A percentile compares a stretch with the other conserved stretches of the same genome.
Evolutionary conservation across 495 filamentous ascomycete species (phyloP).

Genomic region (Echria macrotheca): DNA sequence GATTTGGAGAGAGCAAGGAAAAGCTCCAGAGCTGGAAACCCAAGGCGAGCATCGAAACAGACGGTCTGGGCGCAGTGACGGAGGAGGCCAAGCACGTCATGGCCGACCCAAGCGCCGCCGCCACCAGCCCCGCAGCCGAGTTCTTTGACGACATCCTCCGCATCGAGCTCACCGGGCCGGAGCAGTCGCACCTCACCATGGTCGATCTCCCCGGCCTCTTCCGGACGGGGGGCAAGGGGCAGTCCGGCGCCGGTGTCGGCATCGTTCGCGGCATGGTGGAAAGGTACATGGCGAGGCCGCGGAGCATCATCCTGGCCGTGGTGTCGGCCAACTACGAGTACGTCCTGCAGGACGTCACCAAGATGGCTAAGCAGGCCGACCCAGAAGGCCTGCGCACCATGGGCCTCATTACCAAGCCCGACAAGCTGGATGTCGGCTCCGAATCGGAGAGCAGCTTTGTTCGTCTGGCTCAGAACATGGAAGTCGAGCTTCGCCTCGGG

Average conservation of each 20-base stretch:
- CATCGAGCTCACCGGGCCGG: constrained; percentile 57
- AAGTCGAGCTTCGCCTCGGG: constrained; percentile 52
- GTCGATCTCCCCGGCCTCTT: constrained; percentile 65
- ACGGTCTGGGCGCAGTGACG: neutral
- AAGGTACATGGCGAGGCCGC: constrained; percentile 39
- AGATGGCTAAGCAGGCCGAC: constrained; percentile 36
- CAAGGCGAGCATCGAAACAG: neutral
- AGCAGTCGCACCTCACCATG: constrained; percentile 54
- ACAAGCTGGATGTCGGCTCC: constrained; percentile 18
- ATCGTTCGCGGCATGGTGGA: neutral
- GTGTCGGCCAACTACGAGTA: constrained; percentile 47
- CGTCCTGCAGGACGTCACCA: constrained; percentile 34
- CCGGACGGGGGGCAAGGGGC: constrained; percentile 5
- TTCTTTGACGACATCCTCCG: constrained; percentile 60
- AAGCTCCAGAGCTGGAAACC: neutral
- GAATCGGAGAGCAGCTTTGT: constrained; percentile 20
- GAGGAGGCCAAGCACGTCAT: constrained; percentile 34
- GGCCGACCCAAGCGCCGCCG: constrained; percentile 14
- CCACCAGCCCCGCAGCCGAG: constrained; percentile 14
- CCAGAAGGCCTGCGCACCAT: constrained; percentile 41
- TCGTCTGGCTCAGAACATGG: constrained; percentile 39
- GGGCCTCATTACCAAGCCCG: constrained; percentile 35
- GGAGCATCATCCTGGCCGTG: constrained; percentile 48
- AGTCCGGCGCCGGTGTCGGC: neutral
- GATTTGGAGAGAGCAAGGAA: neutral